Evolutionary conservation across 192 early-diverging fungal genomes (phyloP), one percentile per base, ranked within the genome.

Genomic region (Dispira simplex): DNA sequence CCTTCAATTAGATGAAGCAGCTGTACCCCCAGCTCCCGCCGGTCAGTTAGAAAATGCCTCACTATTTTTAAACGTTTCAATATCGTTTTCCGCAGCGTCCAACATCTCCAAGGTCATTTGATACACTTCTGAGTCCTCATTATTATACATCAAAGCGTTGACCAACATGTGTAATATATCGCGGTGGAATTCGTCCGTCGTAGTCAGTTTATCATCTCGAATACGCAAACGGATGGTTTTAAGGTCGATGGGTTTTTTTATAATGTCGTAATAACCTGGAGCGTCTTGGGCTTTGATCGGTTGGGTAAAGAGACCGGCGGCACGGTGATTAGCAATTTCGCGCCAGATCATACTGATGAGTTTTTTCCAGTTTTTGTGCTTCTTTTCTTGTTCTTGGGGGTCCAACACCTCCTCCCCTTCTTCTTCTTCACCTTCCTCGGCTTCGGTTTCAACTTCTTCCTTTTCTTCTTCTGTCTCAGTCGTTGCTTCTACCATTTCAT

Each of bases 71-170:
- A 85, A 84, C 46, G 74, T 69, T 32, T 73, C 74, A 44, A 95
- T 84, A 62, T 85, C 83, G 21, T 80, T 76, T 63, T 88, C 87
- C 4, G 86, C 90, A 73, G 85, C 87, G 14, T 83, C 78, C 64
- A 84, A 77, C 79, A 95, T 91, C 68, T 88, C 85, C 68, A 80
- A 63, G 5, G 92, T 83, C 87, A 95, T 91, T 64, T 84, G 76
- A 63, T 91, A 82, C 18, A 95, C 80, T 64, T 96, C 91, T 3
- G 89, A 87, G 25, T 85, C 85, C 70, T 93, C 90, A 44, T 75
- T 70, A 68, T 95, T 93, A 75, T 88, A 96, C 85, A 98, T 91
- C 57, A 93, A 68, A 21, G 91, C 85, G 66, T 98, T 98, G 66
- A 85, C 81, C 25, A 93, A 77, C 86, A 95, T 92, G 27, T 90